Conservation (phyloP, 2,329 filamentous ascomycete genomes). For the Gaeumannomyces sp. region DNA sequence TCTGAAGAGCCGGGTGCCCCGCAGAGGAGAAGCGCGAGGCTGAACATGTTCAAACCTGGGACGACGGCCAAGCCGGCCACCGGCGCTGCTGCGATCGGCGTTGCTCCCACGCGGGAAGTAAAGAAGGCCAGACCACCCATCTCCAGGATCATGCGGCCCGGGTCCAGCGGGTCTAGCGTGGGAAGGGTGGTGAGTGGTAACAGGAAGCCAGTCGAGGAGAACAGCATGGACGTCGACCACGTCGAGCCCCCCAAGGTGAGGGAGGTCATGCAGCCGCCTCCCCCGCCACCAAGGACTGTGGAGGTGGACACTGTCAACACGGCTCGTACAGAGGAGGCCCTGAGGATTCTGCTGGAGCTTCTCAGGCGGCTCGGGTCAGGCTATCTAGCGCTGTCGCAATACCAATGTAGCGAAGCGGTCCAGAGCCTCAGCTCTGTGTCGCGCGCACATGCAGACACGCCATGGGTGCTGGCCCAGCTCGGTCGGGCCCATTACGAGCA, state of each 20-base stretch:
- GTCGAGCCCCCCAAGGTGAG: slow-evolving; percentile 50
- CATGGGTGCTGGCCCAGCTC: slow-evolving; percentile 88
- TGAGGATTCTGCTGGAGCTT: slow-evolving; percentile 72
- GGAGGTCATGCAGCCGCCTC: slow-evolving; percentile 33
- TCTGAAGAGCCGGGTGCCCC: slow-evolving; percentile 56
- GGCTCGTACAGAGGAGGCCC: slow-evolving; percentile 64
- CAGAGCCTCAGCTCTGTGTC: slow-evolving; percentile 67
- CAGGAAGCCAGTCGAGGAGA: slow-evolving; percentile 65
- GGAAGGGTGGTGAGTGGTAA: slow-evolving; percentile 88
- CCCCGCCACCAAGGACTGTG: slow-evolving; percentile 30
- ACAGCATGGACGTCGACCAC: slow-evolving; percentile 62
- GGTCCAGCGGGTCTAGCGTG: slow-evolving; percentile 62
- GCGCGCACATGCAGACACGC: slow-evolving; percentile 73
- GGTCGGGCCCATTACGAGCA: slow-evolving; percentile 90
- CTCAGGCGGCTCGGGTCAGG: slow-evolving; percentile 76
- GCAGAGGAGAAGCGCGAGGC: slow-evolving; percentile 64
- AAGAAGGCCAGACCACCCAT: slow-evolving; percentile 77
- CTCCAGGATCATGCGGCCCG: slow-evolving; percentile 58
- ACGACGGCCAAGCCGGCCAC: slow-evolving; percentile 56
- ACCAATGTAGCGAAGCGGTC: slow-evolving; percentile 71
- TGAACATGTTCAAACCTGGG: slow-evolving; percentile 64
- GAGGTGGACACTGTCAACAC: slow-evolving; percentile 43
- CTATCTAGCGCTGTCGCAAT: slow-evolving; percentile 72
- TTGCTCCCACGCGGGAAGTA: slow-evolving; percentile 63
- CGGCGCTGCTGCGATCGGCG: slow-evolving; percentile 48